Conservation (phyloP, 2,329 filamentous ascomycete species). For the Alternaria solani region DNA sequence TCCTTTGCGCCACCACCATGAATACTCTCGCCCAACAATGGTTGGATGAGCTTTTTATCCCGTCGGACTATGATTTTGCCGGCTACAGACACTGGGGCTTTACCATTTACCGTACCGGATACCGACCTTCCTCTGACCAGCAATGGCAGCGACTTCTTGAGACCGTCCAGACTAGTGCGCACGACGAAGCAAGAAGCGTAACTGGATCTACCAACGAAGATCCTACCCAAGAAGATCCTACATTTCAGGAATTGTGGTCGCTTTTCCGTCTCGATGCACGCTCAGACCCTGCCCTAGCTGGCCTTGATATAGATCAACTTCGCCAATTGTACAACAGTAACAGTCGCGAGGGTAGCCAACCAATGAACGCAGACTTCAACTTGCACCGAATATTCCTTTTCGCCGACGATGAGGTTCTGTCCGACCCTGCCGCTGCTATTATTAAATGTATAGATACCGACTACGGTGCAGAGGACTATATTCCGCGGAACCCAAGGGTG, state of each 20-base stretch:
- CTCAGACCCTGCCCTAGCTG: conserved; percentile 16
- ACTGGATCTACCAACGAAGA: conserved; percentile 8
- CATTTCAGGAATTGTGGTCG: conserved; percentile 13
- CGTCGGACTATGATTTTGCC: neutral
- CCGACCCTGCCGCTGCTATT: conserved; percentile 3
- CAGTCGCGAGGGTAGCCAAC: conserved; percentile 15
- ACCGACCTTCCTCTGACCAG: conserved; percentile 20
- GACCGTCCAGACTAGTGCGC: conserved; percentile 12
- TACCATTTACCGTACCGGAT: conserved; percentile 27
- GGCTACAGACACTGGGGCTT: conserved; percentile 21
- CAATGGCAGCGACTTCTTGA: conserved; percentile 24
- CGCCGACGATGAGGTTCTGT: conserved; percentile 18
- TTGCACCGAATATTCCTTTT: conserved; percentile 16
- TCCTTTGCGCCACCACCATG: neutral
- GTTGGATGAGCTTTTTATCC: neutral
- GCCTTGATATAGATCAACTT: conserved; percentile 21
- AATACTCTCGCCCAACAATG: neutral
- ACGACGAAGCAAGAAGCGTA: neutral
- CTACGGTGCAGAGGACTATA: conserved; percentile 14
- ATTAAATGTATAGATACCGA: conserved; percentile 19
- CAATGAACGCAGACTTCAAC: conserved; percentile 15
- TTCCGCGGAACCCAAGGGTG: conserved; percentile 8
- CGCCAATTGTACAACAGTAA: conserved; percentile 19
- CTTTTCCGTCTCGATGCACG: conserved; percentile 26
- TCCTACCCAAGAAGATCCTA: conserved; percentile 8